Evolutionary conservation across 176 grass and related monocot genomes (phyloP), one percentile per base, ranked within the genome.

Genomic region (Paspalum notatum): DNA sequence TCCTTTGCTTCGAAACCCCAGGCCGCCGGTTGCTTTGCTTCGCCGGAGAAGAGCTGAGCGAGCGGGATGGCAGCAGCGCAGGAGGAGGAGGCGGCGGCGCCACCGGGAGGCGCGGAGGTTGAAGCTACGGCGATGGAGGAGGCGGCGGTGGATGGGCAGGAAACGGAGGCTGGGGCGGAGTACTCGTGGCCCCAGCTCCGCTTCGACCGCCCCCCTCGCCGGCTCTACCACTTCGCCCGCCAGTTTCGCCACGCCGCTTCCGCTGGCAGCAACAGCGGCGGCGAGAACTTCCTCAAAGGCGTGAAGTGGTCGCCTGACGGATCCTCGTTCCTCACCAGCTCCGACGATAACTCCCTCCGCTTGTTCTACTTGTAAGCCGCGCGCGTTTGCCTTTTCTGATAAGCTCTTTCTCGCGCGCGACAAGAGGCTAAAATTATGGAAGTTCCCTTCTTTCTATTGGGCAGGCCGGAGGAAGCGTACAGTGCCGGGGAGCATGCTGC

Each of bases 231-330:
- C 82, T 81, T 89, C 82, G 62, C 87, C 46, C 56, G 17, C 82
- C 87, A 89, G 50, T 73, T 78, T 74, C 55, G 78, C 60, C 20
- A 80, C 27, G 60, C 68, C 24, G 43, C 68, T 62, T 55, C 84
- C 45, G 22, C 27, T 17, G 12, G 9, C 39, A 41, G 22, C 58
- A 18, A 8, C 40, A 41, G 49, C 39, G 42, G 77, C 67, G 38
- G 62, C n/a, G 88, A 74, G 0, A 98, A 93, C 88, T 99, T 99
- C 76, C 90, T 99, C 54, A 99, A 93, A 69, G 96, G 90, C 25
- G 92, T 93, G 5, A 93, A 95, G 72, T 99, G 96, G 96, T 95
- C 96, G 14, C 96, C 96, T 11, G 96, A 99, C 17, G 96, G 96
- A 7, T 95, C 92, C 74, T 95, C 82, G 84, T 95, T 99, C 79